Conservation (phyloP, 768 basidiomycete genomes). For the Tricholoma sp. region DNA sequence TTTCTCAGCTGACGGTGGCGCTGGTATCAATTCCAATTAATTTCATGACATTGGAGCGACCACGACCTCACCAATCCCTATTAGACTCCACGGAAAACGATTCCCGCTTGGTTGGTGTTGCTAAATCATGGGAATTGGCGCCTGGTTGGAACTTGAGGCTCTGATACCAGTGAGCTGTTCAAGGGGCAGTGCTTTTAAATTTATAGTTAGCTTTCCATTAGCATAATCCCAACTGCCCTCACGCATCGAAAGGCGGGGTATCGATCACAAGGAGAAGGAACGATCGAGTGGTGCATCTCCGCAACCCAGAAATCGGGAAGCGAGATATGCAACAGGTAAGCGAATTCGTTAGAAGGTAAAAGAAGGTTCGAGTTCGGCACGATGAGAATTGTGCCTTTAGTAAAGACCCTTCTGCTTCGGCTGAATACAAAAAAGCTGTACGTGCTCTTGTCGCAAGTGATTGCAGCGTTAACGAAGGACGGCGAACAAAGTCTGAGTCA, state of each 20-base stretch:
- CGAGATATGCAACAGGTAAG: background rate
- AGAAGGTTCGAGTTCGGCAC: background rate
- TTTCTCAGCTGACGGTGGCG: constrained; percentile 3
- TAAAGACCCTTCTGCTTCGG: background rate
- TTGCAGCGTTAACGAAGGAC: background rate
- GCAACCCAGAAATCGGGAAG: background rate
- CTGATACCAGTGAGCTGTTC: background rate
- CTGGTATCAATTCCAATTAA: constrained; percentile 7
- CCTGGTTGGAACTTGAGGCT: background rate
- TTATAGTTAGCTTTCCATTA: background rate
- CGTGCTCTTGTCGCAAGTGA: background rate
- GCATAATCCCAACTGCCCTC: background rate
- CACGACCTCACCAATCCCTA: background rate
- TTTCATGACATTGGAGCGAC: constrained; percentile 7
- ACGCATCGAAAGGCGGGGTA: background rate
- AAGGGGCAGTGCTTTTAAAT: background rate
- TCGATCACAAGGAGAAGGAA: background rate
- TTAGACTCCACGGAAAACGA: background rate
- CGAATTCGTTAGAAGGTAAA: background rate
- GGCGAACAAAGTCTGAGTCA: too few species aligned
- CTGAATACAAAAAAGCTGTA: background rate
- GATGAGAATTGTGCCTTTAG: background rate
- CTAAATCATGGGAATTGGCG: background rate
- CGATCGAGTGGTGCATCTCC: constrained; percentile 1
- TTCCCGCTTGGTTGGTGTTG: background rate